Evolutionary conservation across 768 basidiomycete species (phyloP), one percentile per base, ranked within the genome.

Genomic region (Trametes cinnabarina): DNA sequence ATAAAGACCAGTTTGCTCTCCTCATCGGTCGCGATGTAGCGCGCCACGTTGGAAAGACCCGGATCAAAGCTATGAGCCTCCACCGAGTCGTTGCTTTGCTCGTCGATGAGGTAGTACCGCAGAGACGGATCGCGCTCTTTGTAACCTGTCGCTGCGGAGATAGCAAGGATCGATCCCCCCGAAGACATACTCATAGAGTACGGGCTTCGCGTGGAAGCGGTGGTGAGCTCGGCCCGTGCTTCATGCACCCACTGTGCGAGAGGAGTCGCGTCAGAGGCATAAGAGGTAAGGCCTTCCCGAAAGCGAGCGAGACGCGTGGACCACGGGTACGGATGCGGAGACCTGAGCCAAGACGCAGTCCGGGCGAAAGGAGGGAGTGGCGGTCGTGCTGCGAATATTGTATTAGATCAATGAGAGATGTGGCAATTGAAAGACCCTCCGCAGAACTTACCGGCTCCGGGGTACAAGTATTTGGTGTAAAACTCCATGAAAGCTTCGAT

Each of bases 261-360:
- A 15, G 69, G 65, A 10, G 66, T 64, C 2, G 50, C 20, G 6
- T 46, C 28, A 4, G 63, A 58, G 9, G 64, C 53, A 6, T 66
- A 52, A 11, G 58, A n/a, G 23, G 19, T 62, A 6, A 48, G 28
- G 17, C 63, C 60, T 4, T 63, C 54, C 11, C 66, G 60, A 65
- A 77, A 77, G 23, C 75, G 74, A 20, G 73, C 60, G 15, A 74
- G 71, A 2, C 64, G 69, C 9, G 71, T 71, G 17, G 71, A 66
- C 15, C 41, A 35, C 3, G 70, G 63, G 55, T 72, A 71, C 0
- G 70, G 72, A 41, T 58, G 61, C 25, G 57, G 40, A 4, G 62
- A 61, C 10, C 51, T 42, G 17, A 49, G 62, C 70, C 71, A 72
- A n/a, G 69, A 44, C 9, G 37, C 17, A 0, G 26, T 26, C 9